A percentile compares a stretch with the other conserved stretches of the same genome.
Conservation (phyloP, 257 asterid genomes). For the Penstemon barbatus region DNA sequence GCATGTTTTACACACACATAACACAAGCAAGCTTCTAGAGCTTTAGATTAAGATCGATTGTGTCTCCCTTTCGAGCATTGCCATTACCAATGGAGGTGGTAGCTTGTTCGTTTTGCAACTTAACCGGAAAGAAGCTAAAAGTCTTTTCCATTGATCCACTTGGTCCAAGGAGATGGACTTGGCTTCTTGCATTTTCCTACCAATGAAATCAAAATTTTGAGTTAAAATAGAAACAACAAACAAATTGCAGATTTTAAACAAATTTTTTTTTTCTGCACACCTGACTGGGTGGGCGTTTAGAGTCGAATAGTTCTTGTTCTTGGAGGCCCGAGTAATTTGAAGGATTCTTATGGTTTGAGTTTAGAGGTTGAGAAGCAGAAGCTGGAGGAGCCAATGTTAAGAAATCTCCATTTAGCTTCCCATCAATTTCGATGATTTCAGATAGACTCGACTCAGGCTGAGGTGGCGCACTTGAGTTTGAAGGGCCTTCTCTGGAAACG, state of each 20-base stretch:
- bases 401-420: constrained; percentile 57
- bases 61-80: constrained; percentile 43
- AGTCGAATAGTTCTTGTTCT: constrained; percentile 27
- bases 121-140: constrained; percentile 62
- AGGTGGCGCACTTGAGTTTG: constrained; percentile 38
- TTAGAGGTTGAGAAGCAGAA: constrained; percentile 33
- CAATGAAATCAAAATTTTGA: constrained; percentile 8
- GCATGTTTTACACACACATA: constrained; percentile 20
- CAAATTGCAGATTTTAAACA: background rate
- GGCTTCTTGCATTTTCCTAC: constrained; percentile 46
- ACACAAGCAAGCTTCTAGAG: constrained; percentile 38
- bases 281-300: constrained; percentile 37
- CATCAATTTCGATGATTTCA: constrained; percentile 31
- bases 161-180: constrained; percentile 29
- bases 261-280: constrained; percentile 32
- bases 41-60: constrained; percentile 74
- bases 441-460: constrained; percentile 33
- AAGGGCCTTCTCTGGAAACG: constrained; percentile 51
- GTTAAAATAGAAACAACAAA: background rate
- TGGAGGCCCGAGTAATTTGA: constrained; percentile 25
- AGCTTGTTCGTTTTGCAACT: constrained; percentile 30
- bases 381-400: constrained; percentile 82
- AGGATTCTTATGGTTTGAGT: constrained; percentile 28
- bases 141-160: constrained; percentile 37
- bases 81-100: constrained; percentile 29